phyloP scores from a whole-genome alignment of 2,329 filamentous ascomycete species.

The Colletotrichum sp. region DNA sequence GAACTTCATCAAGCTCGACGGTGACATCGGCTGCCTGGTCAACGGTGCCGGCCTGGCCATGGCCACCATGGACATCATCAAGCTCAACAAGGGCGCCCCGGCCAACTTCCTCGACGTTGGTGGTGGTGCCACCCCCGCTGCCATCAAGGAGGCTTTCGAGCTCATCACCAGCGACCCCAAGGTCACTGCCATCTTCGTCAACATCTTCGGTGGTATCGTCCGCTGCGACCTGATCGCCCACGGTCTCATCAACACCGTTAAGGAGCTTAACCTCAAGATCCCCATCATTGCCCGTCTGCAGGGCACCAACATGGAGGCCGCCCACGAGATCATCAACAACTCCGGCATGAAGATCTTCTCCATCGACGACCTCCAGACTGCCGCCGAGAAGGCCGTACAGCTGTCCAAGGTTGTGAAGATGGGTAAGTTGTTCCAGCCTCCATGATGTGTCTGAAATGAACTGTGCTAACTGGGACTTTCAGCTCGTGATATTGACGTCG shows the following conservation, averaged over 20 bases:
- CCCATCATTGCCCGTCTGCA: slow-evolving; percentile 97
- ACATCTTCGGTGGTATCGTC: slow-evolving; percentile 99
- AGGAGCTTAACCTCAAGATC: slow-evolving; percentile 93
- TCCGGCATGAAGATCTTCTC: slow-evolving; percentile 99
- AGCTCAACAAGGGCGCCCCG: slow-evolving; percentile 94
- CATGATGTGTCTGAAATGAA: background rate
- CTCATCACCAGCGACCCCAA: slow-evolving; percentile 98
- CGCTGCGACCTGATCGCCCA: slow-evolving; percentile 97
- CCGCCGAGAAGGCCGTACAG: slow-evolving; percentile 97
- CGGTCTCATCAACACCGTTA: slow-evolving; percentile 92
- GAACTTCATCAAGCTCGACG: slow-evolving; percentile 99
- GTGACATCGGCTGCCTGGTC: slow-evolving; percentile 98
- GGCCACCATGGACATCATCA: slow-evolving; percentile 99
- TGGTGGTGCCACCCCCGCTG: slow-evolving; percentile 93
- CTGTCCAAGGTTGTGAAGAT: slow-evolving; percentile 99
- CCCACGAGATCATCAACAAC: slow-evolving; percentile 92
- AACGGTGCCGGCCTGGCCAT: slow-evolving; percentile 99
- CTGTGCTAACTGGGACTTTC: slow-evolving; percentile 21
- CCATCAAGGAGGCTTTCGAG: slow-evolving; percentile 97
- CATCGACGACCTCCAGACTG: slow-evolving; percentile 96
- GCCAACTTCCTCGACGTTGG: slow-evolving; percentile 99
- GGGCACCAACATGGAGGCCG: slow-evolving; percentile 97
- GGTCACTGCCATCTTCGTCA: slow-evolving; percentile 98
- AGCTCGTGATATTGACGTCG: slow-evolving; percentile 96
- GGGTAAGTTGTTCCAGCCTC: slow-evolving; percentile 61